phyloP scores from a whole-genome alignment of 2,329 filamentous ascomycete genomes.

The Verticillium zaregamsianum region DNA sequence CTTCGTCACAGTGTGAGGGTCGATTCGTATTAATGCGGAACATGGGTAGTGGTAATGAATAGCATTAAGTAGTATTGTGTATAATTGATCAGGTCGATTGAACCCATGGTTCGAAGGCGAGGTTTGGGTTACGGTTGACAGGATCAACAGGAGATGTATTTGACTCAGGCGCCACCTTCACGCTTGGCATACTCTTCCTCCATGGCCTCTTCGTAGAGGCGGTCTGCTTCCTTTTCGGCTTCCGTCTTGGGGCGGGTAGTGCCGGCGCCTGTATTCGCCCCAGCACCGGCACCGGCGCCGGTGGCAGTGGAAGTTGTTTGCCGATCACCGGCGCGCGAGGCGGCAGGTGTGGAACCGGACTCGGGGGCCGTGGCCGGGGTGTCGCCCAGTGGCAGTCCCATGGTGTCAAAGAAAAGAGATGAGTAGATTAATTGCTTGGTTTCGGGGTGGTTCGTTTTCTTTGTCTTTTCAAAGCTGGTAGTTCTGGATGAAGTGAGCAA shows the following conservation, averaged over 20 bases:
- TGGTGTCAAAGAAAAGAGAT: constrained; percentile 10
- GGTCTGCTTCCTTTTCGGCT: constrained; percentile 44
- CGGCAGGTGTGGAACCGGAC: background rate
- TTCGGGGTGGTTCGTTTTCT: no score
- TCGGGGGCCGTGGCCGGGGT: background rate
- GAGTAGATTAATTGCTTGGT: background rate
- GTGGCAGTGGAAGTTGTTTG: constrained; percentile 15
- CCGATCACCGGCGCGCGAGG: background rate
- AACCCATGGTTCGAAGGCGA: background rate
- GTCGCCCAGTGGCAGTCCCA: constrained; percentile 21
- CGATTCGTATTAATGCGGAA: no score
- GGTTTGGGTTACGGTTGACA: background rate
- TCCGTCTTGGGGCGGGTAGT: constrained; percentile 43
- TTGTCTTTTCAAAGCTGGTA: no score
- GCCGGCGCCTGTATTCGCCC: constrained; percentile 45
- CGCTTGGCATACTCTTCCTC: constrained; percentile 54
- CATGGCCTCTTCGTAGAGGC: constrained; percentile 46
- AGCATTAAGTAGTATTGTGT: background rate
- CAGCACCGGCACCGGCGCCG: constrained; percentile 27
- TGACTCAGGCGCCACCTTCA: constrained; percentile 43
- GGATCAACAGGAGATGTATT: background rate
- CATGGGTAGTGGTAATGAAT: background rate
- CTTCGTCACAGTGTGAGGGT: no score
- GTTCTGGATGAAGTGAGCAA: background rate
- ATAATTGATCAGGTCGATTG: background rate